Evolutionary conservation across 441 rosid genomes (phyloP), one percentile per base, ranked within the genome.

Genomic region (Aquilaria agallochum): DNA sequence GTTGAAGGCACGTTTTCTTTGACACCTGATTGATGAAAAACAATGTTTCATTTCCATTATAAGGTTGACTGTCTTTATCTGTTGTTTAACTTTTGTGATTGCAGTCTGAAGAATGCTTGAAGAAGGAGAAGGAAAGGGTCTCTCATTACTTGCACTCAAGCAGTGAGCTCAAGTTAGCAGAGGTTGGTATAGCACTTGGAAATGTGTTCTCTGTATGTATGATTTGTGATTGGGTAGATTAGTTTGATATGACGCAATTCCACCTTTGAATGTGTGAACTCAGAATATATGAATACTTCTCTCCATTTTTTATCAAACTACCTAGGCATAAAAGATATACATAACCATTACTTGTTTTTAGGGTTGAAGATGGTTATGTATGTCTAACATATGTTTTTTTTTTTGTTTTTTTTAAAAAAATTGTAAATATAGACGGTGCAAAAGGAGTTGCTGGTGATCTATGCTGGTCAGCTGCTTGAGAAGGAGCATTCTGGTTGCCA

Each of bases 401-500:
- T 58, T 46, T 70, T 20, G 1, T 20, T 20, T 20, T 20, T 20
- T 20, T 36, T 0, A 36, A 36, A 36, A 3, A 20, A 20, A 20
- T 20, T 20, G 27, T 20, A 20, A 20, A 34, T 78, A 69, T 76
- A 95, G 99, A 92, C 80, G 86, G 98, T 90, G 56, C 99, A 85
- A 86, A 74, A 89, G 53, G 93, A 95, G 65, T 56, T 88, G 64
- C 63, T 94, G 78, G 95, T 84, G 3, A 75, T 76, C 14, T 72
- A 74, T 75, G 89, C 87, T 52, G 81, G 58, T 63, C 84, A 81
- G 67, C 72, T 95, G 62, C 76, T 95, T 66, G 98, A 89, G 59
- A 95, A 89, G 70, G 99, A 95, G 83, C 78, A 86, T 71, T 95
- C 98, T n/a, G 99, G 99, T 63, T 92, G 92, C 61, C 92, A 71